Evolutionary conservation across 805 yeast species (phyloP), one percentile per base, ranked within the genome.

Genomic region (Yamadazyma kitorensis): DNA sequence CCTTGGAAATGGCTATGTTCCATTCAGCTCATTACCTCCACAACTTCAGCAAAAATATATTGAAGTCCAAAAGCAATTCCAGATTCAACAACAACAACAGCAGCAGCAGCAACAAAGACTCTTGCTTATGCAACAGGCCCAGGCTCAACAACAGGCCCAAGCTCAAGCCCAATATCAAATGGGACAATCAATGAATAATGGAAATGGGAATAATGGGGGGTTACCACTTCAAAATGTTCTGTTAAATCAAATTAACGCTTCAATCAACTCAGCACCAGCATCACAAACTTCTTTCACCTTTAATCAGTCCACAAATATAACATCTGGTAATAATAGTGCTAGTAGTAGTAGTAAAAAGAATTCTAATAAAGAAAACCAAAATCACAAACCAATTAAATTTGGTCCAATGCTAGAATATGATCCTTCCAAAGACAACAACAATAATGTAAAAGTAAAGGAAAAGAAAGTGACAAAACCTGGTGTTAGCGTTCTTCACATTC

Each of bases 341-440:
- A n/a, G n/a, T n/a, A n/a, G n/a, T n/a, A n/a, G n/a, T 3, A 14
- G 4, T 15, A 32, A 24, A 30, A 28, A 15, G 24, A 7, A 12
- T 14, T 4, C 23, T 7, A 34, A 17, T 17, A 43, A 37, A 31
- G 39, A 37, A 13, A 37, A 34, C 17, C 36, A 13, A 13, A n/a
- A n/a, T n/a, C n/a, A n/a, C n/a, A 38, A 31, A 34, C 54, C 57
- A 11, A 60, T 64, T 31, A 60, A 54, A 34, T 63, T 62, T 42
- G 65, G 68, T 20, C 68, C 71, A 6, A 64, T 64, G 40, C 38
- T 64, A 26, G 69, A 51, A 36, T 64, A 64, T 34, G 68, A 64
- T 39, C 70, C 71, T 9, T 59, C 68, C 11, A 57, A 54, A 29
- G 59, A 50, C 30, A n/a, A 33, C 42, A 19, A 49, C 24, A 25